Base-by-base conservation (phyloP, 2,329 filamentous ascomycete genomes). In the Colletotrichum orbiculare region DNA sequence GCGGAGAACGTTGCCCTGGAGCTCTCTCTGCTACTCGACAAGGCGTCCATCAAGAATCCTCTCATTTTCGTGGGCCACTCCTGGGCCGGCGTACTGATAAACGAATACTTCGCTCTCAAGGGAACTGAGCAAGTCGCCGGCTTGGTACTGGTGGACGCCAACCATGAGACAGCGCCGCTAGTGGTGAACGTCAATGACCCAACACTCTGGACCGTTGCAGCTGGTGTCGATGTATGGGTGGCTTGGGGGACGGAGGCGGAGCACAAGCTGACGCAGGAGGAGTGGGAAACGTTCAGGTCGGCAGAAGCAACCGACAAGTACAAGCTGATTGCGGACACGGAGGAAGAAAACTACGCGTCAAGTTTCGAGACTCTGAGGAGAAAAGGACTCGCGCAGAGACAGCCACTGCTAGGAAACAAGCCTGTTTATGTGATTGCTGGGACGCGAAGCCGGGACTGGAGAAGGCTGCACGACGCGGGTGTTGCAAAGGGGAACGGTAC, bases 1-100 rank as follows among this genome's bases (percentile, higher is more conserved):
- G 59, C 59, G 4, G 59, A 62, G 59, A 61, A 55, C 43, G 41
- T 55, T n/a, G 58, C 50, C 6, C 37, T 43, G 15, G 50, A 62
- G 34, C 45, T 56, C 25, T 35, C 52, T 8, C 52, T 62, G 1
- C 38, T 62, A 6, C 33, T 62, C 9, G 53, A 57, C 7, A 37
- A 34, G 8, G 52, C 59, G 4, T 34, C 59, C 38, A 56, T 56
- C 0, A 0, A 33, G 0, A 57, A 62, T 15, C 59, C 59, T 2
- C 46, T 57, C 2, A 39, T 56, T 17, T 39, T 57, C 5, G 46
- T 45, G 33, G 59, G 59, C 4, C 52, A 62, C 45, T 62, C 59
- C 15, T 62, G 59, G 59, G 59, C 59, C 9, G 59, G 52, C 13
- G 52, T 62, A 46, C 45, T 62, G 33, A 57, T 42, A 12, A 45